Conservation (phyloP, 495 filamentous ascomycete genomes). For the Penicillium taxi region DNA sequence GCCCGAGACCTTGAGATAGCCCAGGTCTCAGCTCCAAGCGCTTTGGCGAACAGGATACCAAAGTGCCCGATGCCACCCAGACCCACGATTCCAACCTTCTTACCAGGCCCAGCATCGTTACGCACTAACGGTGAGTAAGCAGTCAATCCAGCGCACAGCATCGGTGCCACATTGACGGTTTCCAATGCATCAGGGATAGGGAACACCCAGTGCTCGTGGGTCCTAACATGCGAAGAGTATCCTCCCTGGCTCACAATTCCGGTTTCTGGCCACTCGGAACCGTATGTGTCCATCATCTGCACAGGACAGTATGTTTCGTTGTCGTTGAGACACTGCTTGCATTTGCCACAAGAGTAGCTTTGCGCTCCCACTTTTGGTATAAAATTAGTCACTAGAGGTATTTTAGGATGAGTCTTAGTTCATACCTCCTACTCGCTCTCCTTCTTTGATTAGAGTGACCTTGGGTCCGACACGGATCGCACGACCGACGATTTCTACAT, state of each 20-base stretch:
- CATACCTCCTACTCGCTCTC: conserved; percentile 72
- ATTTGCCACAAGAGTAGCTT: conserved; percentile 62
- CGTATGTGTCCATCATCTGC: conserved; percentile 54
- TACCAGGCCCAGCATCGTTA: conserved; percentile 66
- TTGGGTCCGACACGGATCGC: conserved; percentile 63
- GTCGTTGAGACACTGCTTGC: conserved; percentile 57
- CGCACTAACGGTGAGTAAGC: conserved; percentile 70
- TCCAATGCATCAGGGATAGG: conserved; percentile 69
- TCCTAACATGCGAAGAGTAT: conserved; percentile 62
- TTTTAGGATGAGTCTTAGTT: no score
- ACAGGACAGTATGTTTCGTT: conserved; percentile 78
- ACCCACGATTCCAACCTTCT: conserved; percentile 73
- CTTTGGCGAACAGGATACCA: conserved; percentile 62
- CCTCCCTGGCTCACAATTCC: conserved; percentile 58
- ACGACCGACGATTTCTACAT: conserved; percentile 57
- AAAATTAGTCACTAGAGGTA: no score
- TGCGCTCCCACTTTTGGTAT: conserved; percentile 80
- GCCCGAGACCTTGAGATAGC: conserved; percentile 59
- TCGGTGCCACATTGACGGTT: conserved; percentile 63
- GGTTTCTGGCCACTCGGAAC: conserved; percentile 53
- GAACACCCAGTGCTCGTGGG: conserved; percentile 68
- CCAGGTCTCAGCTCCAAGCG: conserved; percentile 62
- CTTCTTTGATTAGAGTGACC: conserved; percentile 58
- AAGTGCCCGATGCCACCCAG: conserved; percentile 73
- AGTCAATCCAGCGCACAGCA: conserved; percentile 85